Evolutionary conservation across 148 eudicot genomes (phyloP), one percentile per base, ranked within the genome.

Genomic region (Suaeda aralocaspica): DNA sequence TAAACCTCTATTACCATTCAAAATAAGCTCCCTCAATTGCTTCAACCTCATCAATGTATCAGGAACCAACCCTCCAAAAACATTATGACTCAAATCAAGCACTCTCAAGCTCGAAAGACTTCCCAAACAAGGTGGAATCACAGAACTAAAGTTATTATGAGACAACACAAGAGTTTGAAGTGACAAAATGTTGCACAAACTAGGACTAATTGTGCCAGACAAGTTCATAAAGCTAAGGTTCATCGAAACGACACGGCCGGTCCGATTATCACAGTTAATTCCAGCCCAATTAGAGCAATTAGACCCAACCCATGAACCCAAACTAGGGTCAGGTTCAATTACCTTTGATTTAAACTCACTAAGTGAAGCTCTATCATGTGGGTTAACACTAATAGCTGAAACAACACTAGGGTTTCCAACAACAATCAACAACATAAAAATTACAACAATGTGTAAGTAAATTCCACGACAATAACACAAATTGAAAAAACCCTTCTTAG

Each of bases 101-200:
- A 57, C 67, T 52, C 64, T 78, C 28, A 92, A 62, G 58, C 78
- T 80, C 78, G 63, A 50, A 39, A 92, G 81, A 39, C 48, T 68
- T 2, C 87, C 83, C 64, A 91, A 81, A 78, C 97, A 92, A 2
- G 79, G 70, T 2, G 92, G 90, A 34, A 89, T 55, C 29, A 49
- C 69, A 29, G 84, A 87, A 69, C 22, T 72, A 36, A 92, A 84
- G 69, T 74, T 73, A 81, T 94, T 91, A 56, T 76, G 81, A 11
- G 90, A 86, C 69, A 94, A 74, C 71, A 81, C 59, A 72, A 88
- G 92, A 64, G 82, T 79, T 78, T 87, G 77, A 8, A 93, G 83
- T 64, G 65, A 81, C 25, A 86, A 36, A 59, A 94, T 82, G 58
- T 83, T 82, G 71, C 98, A 94, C 46, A 94, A 73, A 75, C 79